Base-by-base conservation (phyloP, 1,139 yeast species). In the Pichia inconspicua region DNA sequence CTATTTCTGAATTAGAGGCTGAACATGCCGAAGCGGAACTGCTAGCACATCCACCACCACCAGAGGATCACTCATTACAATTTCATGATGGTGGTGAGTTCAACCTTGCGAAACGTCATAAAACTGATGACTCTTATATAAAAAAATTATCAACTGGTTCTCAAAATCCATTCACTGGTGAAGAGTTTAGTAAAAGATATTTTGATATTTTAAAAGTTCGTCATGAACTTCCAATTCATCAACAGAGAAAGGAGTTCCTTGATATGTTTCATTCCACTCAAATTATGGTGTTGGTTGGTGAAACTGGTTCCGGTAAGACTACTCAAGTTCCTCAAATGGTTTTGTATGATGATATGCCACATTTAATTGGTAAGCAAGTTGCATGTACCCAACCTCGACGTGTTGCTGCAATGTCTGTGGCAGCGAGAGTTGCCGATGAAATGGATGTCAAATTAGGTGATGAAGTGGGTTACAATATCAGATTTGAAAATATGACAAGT, bases 251-350 rank as follows among this genome's bases (percentile, higher is more conserved):
- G 47, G 96, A 90, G 68, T 94, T 92, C 63, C 73, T 92, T 51
- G 73, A 75, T 55, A 78, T 85, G 53, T 92, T 85, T 69, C 97
- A 92, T 55, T 70, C 77, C 17, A 82, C 94, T 42, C 98, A 92
- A 67, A 86, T 92, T 63, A 85, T 92, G 95, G 97, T 92, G 43
- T 89, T 92, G 67, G 97, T 92, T 41, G 98, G 98, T 71, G 82
- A 78, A 57, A 78, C 83, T 27, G 82, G 83, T 62, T 77, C 82
- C 5, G 83, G 83, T 69, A 78, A 78, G 59, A 78, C 82, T 31
- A 78, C 83, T 7, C 83, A 78, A 60, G 77, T 78, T 47, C 82
- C 83, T 1, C 83, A 78, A 61, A 64, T 64, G 70, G 97, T 92
- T 17, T 66, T 77, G 45, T 77, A 73, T 56, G 82, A 78, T 56